Evolutionary conservation across 257 asterid genomes (phyloP), one percentile per base, ranked within the genome.

Genomic region (Apocynum venetum): DNA sequence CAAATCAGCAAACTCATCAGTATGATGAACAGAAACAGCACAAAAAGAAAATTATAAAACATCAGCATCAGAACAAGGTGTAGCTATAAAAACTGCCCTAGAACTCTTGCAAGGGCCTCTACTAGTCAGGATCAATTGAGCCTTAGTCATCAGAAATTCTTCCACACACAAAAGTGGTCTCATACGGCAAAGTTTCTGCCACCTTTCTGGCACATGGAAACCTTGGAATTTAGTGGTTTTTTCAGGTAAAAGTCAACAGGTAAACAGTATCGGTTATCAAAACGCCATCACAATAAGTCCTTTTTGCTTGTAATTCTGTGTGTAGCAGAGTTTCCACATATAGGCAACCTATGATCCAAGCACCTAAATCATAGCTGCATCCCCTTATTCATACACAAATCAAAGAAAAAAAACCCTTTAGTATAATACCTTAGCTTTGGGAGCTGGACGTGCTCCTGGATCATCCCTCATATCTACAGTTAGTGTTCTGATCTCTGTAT

Each of bases 401-500:
- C 11, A 9, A 47, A 73, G 38, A 19, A n/a, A 15, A 74, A 12
- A 72, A 11, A 72, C 0, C 25, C 59, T 67, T 6, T 31, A n/a
- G 15, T 46, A 36, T 47, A 53, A 60, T 82, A 90, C 96, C 96
- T 91, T 91, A 11, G 96, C 93, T 76, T 91, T 91, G 71, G 91
- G 96, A 75, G 86, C 76, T 41, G 96, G 92, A 38, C 90, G 83
- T 66, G 89, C 89, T 69, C 86, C 84, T 49, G 91, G 90, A 51
- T 89, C 93, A 44, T 89, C 91, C 82, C 93, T 86, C 93, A 91
- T 87, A 79, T 91, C 93, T n/a, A 91, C 76, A 1, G 92, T 91
- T 79, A 87, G 81, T 8, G 96, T 91, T 89, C 77, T 91, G 85
- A 91, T 91, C 87, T 85, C 93, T 91, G 83, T 55, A 53, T 3